A percentile compares a stretch with the other conserved stretches of the same genome.
Evolutionary conservation across 495 filamentous ascomycete species (phyloP).

Genomic region (Aspergillus kassunensis): DNA sequence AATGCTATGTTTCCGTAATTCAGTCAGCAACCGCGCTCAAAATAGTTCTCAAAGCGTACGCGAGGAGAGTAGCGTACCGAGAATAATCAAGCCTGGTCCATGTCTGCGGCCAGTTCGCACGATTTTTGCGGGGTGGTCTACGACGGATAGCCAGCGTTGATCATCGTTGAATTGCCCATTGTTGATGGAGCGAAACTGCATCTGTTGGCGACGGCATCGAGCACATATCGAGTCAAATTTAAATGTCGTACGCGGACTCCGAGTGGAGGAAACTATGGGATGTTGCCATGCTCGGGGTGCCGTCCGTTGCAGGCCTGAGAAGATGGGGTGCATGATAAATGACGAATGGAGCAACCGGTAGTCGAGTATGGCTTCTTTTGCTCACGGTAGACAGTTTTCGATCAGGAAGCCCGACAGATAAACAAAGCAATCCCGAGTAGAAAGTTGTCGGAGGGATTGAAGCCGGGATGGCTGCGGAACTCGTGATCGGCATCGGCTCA

Average conservation of each 20-base stretch:
- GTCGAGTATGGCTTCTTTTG: too few relatives aligned
- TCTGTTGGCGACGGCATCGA: conserved; percentile 37
- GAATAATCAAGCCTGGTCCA: conserved; percentile 75
- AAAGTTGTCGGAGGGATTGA: background rate
- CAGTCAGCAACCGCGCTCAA: background rate
- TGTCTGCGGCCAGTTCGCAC: conserved; percentile 70
- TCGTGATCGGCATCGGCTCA: background rate
- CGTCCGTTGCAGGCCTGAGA: conserved; percentile 27
- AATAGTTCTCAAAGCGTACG: background rate
- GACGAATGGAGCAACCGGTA: too few relatives aligned
- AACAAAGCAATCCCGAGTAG: too few relatives aligned
- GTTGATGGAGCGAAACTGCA: conserved; percentile 30
- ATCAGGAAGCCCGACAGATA: too few relatives aligned
- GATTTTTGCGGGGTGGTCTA: conserved; percentile 78
- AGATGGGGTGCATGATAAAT: conserved; percentile 31
- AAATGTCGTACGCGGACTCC: conserved; percentile 16
- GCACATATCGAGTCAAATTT: conserved; percentile 35
- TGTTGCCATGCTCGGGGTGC: conserved; percentile 23
- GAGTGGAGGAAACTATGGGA: conserved; percentile 17
- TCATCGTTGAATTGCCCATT: conserved; percentile 50
- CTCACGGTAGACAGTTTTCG: too few relatives aligned
- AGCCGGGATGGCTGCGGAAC: background rate
- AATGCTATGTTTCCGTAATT: conserved; percentile 51
- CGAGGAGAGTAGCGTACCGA: conserved; percentile 48
- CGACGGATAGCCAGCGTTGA: conserved; percentile 69